A percentile compares a stretch with the other conserved stretches of the same genome.
These are phyloP conservation scores for Forsythia viridissima DNA, from an alignment of 257 asterid genomes.

Conservation along the genomic window DNA sequence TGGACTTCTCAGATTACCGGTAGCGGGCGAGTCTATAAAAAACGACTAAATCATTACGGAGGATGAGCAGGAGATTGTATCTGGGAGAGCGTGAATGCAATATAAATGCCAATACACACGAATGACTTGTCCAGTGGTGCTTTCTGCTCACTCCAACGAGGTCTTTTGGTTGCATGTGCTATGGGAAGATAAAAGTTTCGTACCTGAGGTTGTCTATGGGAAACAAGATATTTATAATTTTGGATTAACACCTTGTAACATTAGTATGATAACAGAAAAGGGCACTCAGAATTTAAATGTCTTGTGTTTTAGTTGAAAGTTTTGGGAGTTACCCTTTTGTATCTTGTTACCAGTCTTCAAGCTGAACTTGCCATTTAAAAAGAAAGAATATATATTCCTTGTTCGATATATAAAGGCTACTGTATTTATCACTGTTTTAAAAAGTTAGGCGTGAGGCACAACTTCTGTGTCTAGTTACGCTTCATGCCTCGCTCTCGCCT, in stretches of 20 bases:
- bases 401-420: background rate
- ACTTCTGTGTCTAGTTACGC: too few species aligned
- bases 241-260: background rate
- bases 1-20: constrained; percentile 55
- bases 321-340: background rate
- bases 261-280: background rate
- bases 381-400: background rate
- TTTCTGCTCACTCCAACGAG: background rate
- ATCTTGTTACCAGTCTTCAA: background rate
- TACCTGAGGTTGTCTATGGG: constrained; percentile 10
- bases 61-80: constrained; percentile 4
- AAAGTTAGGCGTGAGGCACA: too few species aligned
- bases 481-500: too few species aligned
- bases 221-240: background rate
- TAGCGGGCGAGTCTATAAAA: constrained; percentile 27
- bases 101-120: background rate
- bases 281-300: background rate
- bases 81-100: background rate
- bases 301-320: background rate
- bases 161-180: constrained; percentile 3
- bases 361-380: background rate
- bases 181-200: constrained; percentile 27
- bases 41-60: constrained; percentile 18
- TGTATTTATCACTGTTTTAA: too few species aligned
- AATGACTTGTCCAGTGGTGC: too few species aligned